Evolutionary conservation across 805 yeast genomes (phyloP), one percentile per base, ranked within the genome.

Genomic region (Candida caryicola): DNA sequence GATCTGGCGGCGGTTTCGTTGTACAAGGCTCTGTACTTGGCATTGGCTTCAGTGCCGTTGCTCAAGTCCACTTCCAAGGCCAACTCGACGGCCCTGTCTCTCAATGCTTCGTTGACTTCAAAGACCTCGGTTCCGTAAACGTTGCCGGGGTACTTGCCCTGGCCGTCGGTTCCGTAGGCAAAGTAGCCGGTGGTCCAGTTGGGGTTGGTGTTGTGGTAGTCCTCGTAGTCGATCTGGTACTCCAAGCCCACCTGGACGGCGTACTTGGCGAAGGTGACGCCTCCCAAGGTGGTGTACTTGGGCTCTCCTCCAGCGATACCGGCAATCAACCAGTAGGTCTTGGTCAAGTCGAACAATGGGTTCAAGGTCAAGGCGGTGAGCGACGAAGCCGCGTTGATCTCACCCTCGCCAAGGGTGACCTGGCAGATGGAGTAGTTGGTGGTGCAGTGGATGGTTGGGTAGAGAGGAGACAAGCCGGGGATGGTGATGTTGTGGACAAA

Each of bases 271-370:
- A 76, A 76, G 1, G 82, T 72, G 34, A 74, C 85, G 16, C 80
- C 72, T 27, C 84, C 85, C 38, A 79, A 50, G 19, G 84, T 73
- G 38, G 77, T 79, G 45, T 62, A 53, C 30, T 62, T 45, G 21
- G 85, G 85, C 46, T 76, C 73, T 39, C 80, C 77, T 43, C 85
- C 85, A 9, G 79, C 84, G 52, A 80, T 81, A 54, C 86, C 86
- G 16, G 81, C 80, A 44, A 78, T 62, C 47, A 80, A 47, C 65
- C 77, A 81, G 64, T 78, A 80, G 30, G 85, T 77, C 49, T 74
- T 70, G 26, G 77, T 54, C 36, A 81, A 67, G 52, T 81, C 82
- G 44, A 81, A 79, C 40, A 66, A 50, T 28, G 82, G 78, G 40
- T 69, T 66, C 54, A 77, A 63, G 8, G 73, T 55, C 45, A 81